Percentiles rank a stretch among this genome's conserved stretches.
Evolutionary conservation across 1,284 basidiomycete species (phyloP).

Genomic region (Ceratobasidium theobromae): DNA sequence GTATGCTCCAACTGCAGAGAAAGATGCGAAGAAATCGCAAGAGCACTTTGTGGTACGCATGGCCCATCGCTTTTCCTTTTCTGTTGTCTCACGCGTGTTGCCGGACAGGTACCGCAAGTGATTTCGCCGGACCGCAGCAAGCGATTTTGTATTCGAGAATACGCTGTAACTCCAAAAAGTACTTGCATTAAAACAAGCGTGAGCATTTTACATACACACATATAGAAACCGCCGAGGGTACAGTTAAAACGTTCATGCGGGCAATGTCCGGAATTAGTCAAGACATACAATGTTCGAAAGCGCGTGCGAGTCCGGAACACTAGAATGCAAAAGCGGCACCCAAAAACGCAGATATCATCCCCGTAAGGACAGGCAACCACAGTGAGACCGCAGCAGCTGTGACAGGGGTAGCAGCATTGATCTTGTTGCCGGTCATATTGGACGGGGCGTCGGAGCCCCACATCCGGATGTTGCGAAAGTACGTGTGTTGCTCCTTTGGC

Average conservation of each 20-base stretch:
- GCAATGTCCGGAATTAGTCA: background rate
- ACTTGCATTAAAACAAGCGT: conserved; percentile 11
- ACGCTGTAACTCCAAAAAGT: background rate
- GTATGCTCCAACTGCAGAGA: conserved; percentile 94
- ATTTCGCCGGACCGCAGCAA: background rate
- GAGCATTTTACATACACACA: background rate
- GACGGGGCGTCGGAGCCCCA: conserved; percentile 46
- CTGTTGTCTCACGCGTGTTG: conserved; percentile 10
- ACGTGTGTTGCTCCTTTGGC: conserved; percentile 59
- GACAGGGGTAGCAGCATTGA: conserved; percentile 17
- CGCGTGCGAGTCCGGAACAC: background rate
- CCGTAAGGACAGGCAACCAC: conserved; percentile 12
- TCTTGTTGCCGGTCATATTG: conserved; percentile 34
- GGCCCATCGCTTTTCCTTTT: background rate
- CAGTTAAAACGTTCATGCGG: background rate
- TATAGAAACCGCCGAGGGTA: background rate
- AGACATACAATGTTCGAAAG: background rate
- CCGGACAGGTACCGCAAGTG: conserved; percentile 28
- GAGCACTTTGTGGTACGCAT: conserved; percentile 82
- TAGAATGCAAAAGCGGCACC: conserved; percentile 12
- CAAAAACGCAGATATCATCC: conserved; percentile 2
- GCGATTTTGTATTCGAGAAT: background rate
- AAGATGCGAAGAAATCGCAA: conserved; percentile 94
- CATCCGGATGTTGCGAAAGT: conserved; percentile 66
- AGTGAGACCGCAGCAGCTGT: background rate